A percentile compares a stretch with the other conserved stretches of the same genome.
These are phyloP conservation scores for Lipomyces mesembrius DNA, from an alignment of 805 yeast genomes.

Conservation along the genomic window DNA sequence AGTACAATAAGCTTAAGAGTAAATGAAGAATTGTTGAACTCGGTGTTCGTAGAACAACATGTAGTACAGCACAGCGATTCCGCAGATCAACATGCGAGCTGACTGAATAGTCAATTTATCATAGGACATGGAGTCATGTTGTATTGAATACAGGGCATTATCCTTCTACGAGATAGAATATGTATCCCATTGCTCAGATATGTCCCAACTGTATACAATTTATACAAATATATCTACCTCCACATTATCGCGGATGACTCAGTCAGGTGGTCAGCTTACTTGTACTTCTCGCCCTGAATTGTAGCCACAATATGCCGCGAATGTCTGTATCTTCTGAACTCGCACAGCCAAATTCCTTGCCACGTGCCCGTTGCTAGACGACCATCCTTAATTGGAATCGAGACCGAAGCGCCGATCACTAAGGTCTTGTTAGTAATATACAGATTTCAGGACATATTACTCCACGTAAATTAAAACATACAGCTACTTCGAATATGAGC, in stretches of 20 bases:
- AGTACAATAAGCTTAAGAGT: too few species aligned
- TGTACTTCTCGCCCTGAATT: constrained; percentile 58
- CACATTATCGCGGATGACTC: too few species aligned
- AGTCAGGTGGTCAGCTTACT: background rate
- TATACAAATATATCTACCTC: background rate
- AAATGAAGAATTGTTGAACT: too few species aligned
- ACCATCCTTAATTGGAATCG: constrained; percentile 74
- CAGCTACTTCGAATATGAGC: constrained; percentile 70
- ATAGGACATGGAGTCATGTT: too few species aligned
- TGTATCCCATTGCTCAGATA: too few species aligned
- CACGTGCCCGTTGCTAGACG: constrained; percentile 74
- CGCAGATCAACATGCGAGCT: too few species aligned
- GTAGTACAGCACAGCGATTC: too few species aligned
- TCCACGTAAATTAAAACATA: constrained; percentile 18
- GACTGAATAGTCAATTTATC: too few species aligned
- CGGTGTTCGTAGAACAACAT: too few species aligned
- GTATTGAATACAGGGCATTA: too few species aligned
- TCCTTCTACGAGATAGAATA: too few species aligned
- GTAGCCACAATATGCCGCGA: constrained; percentile 73
- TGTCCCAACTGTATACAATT: too few species aligned
- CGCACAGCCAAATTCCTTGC: constrained; percentile 82
- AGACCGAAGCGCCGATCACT: constrained; percentile 65
- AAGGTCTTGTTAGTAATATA: constrained; percentile 6
- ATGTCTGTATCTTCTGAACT: constrained; percentile 69
- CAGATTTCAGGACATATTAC: background rate